These are phyloP conservation scores for Schwanniomyces occidentalis DNA, from an alignment of 805 yeast species.

Conservation along the genomic window DNA sequence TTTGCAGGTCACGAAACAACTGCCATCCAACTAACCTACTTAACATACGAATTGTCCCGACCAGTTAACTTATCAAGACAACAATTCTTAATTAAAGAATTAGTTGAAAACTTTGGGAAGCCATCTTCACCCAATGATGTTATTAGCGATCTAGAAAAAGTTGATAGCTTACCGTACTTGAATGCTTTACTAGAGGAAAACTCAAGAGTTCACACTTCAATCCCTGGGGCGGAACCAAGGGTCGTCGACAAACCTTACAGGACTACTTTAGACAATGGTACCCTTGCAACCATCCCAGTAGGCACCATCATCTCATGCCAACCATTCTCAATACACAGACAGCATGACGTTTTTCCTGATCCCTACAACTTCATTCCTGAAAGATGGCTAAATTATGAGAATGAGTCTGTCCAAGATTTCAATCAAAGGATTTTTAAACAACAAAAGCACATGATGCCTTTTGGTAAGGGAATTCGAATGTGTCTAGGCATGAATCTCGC, in stretches of 20 bases:
- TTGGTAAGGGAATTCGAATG: slow-evolving; percentile 75
- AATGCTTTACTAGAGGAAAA: slow-evolving; percentile 65
- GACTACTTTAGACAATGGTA: slow-evolving; percentile 23
- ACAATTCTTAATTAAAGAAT: slow-evolving; percentile 47
- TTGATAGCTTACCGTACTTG: slow-evolving; percentile 53
- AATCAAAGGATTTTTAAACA: slow-evolving; percentile 41
- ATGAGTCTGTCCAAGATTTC: slow-evolving; percentile 34
- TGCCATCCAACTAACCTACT: slow-evolving; percentile 61
- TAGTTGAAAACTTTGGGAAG: slow-evolving; percentile 33
- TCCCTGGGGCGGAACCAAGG: slow-evolving; percentile 75
- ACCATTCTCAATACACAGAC: slow-evolving; percentile 65
- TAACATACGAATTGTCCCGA: slow-evolving; percentile 58
- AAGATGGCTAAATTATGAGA: slow-evolving; percentile 53
- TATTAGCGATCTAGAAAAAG: slow-evolving; percentile 32
- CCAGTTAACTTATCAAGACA: slow-evolving; percentile 50
- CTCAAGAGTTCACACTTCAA: slow-evolving; percentile 63
- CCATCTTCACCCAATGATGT: slow-evolving; percentile 19
- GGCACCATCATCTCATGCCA: slow-evolving; percentile 62
- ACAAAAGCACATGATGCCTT: slow-evolving; percentile 60
- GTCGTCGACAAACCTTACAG: slow-evolving; percentile 33
- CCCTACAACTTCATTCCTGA: slow-evolving; percentile 58
- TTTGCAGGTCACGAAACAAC: slow-evolving; percentile 82
- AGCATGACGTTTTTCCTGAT: slow-evolving; percentile 47
- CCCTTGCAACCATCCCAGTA: slow-evolving; percentile 39
- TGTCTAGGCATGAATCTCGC: slow-evolving; percentile 74